phyloP scores from a whole-genome alignment of 1,139 yeast species.

The Keqinozyma sinolaborantium region DNA sequence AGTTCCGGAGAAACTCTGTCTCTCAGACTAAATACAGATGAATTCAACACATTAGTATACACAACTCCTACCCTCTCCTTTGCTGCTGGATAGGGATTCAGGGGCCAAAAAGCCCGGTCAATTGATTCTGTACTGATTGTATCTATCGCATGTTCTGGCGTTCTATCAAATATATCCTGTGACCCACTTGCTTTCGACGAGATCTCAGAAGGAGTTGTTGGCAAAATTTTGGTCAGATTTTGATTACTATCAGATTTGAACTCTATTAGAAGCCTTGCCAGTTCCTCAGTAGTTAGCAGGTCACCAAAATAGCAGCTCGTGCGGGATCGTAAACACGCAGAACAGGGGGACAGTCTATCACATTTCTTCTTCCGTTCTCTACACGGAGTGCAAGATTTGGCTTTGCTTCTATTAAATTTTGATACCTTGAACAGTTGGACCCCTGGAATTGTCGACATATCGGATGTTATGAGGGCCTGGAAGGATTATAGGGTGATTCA shows the following conservation, averaged over 20 bases:
- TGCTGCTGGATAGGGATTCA: neutral
- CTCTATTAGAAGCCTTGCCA: neutral
- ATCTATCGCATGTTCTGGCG: neutral
- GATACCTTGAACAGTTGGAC: neutral
- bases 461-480: too few species aligned
- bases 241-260: too few species aligned
- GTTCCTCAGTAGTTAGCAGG: neutral
- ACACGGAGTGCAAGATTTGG: neutral
- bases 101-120: neutral
- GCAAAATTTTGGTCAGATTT: too few species aligned
- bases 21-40: conserved; percentile 1
- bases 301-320: neutral
- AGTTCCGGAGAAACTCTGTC: conserved; percentile 2
- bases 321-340: neutral
- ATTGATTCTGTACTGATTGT: neutral
- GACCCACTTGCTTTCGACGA: neutral
- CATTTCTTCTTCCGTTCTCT: neutral
- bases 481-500: too few species aligned
- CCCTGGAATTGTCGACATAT: neutral
- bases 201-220: neutral
- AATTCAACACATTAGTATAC: conserved; percentile 5
- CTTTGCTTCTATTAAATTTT: neutral
- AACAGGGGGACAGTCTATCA: neutral
- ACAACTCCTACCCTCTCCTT: conserved; percentile 3
- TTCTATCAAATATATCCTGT: neutral